Base-by-base conservation (phyloP, 2,329 filamentous ascomycete genomes). In the Tolypocladium album region DNA sequence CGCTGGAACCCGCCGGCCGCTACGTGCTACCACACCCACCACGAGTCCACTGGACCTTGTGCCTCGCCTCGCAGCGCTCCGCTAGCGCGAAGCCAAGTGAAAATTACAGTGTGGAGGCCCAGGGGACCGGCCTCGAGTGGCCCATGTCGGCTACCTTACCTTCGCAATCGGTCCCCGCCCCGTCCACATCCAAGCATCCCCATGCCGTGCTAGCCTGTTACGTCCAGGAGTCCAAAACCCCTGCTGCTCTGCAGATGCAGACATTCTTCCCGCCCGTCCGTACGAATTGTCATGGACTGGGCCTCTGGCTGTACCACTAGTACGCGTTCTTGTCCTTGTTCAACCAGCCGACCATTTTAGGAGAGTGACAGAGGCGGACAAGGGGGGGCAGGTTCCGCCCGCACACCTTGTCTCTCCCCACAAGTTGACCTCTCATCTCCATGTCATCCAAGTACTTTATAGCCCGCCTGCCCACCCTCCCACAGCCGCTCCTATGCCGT, bases 361-460 rank as follows among this genome's bases (percentile, higher is more conserved):
- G 34, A 42, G 34, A 2, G 43, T 4, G 43, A 55, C 34, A 55
- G 27, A 38, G 38, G 31, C 20, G 27, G 50, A 22, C 50, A 36
- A 31, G 27, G 27, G 34, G 50, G 50, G 50, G 8, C 15, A 36
- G 27, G 45, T 52, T 15, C 45, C n/a, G 45, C 47, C 57, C 57
- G 40, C 47, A 45, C 27, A 24, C n/a, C n/a, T 27, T 3, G 6
- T 17, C 27, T 22, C 45, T 53, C 27, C 6, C 24, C 20, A 22
- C 50, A 12, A n/a, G 17, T 36, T 12, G 31, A 56, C 13, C 22
- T 34, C 66, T 61, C 67, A 61, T 63, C 59, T 64, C 60, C 56
- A 61, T 64, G 42, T 4, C 56, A 50, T 40, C 40, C 60, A 50
- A 64, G 60, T 65, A 68, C 66, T 68, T 71, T 71, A 72, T 71